Conservation (phyloP, 2,329 filamentous ascomycete species). For the Gaeumannomyces sp. region DNA sequence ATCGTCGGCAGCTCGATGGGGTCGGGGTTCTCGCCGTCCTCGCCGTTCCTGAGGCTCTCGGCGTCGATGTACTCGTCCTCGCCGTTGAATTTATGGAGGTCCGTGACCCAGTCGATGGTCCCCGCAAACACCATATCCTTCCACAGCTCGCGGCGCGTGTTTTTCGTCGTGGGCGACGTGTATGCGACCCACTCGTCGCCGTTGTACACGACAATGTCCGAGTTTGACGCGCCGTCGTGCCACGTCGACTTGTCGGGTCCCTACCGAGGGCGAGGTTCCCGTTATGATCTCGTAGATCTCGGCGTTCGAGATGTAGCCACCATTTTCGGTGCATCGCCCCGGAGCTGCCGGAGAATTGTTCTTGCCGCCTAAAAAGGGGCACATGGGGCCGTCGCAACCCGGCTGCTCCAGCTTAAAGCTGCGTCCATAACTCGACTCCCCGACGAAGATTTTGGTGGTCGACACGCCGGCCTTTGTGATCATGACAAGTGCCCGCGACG, state of each 20-base stretch:
- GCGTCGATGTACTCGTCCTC: not conserved
- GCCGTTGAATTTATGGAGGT: not conserved
- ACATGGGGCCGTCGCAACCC: not conserved
- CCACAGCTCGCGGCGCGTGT: not conserved
- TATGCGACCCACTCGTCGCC: not conserved
- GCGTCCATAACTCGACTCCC: slow-evolving; percentile 28
- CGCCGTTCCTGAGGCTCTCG: no score
- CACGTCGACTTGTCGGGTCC: not conserved
- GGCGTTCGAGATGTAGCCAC: not conserved
- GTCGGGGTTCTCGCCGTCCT: no score
- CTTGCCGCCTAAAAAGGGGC: not conserved
- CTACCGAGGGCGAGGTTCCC: not conserved
- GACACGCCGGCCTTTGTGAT: slow-evolving; percentile 29
- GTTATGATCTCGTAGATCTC: not conserved
- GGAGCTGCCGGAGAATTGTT: not conserved
- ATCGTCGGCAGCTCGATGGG: no score
- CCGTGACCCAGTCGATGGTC: not conserved
- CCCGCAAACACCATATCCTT: not conserved
- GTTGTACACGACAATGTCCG: not conserved
- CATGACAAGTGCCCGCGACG: slow-evolving; percentile 26
- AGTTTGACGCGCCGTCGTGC: not conserved
- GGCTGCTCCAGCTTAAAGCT: not conserved
- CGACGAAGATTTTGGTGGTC: slow-evolving; percentile 24
- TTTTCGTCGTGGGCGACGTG: not conserved
- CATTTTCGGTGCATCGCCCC: not conserved